Evolutionary conservation across 108 stramenopile genomes (phyloP).

Genomic region (Cylindrotheca fusiformis): DNA sequence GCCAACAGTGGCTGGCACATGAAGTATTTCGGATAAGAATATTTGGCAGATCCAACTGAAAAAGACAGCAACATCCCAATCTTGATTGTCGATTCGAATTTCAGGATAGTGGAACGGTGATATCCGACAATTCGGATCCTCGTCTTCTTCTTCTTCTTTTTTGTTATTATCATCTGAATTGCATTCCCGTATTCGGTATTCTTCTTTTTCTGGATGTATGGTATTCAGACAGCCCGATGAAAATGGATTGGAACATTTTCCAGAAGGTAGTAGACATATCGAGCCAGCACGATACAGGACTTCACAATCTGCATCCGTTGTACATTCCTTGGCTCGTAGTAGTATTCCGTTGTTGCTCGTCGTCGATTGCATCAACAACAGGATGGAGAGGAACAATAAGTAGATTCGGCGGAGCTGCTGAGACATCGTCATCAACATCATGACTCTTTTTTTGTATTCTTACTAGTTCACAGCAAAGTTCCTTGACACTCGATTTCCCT

Average conservation of each 20-base stretch:
- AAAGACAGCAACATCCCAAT: slow-evolving; percentile 38
- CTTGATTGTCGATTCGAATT: slow-evolving; percentile 26
- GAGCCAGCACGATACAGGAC: neutral
- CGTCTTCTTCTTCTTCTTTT: neutral
- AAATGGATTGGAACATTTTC: slow-evolving; percentile 38
- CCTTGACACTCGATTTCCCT: too few species aligned
- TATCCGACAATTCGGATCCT: neutral
- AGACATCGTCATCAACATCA: too few species aligned
- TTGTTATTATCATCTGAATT: slow-evolving; percentile 18
- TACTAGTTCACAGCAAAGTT: too few species aligned
- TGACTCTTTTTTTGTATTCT: too few species aligned
- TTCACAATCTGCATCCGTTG: neutral
- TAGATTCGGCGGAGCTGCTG: neutral
- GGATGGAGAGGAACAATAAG: neutral
- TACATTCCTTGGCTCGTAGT: neutral
- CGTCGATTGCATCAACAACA: neutral
- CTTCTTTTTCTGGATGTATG: neutral
- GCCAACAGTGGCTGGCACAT: slow-evolving; percentile 32
- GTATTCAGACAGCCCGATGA: slow-evolving; percentile 22
- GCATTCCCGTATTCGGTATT: slow-evolving; percentile 12
- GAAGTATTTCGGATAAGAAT: slow-evolving; percentile 29
- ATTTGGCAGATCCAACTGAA: slow-evolving; percentile 39
- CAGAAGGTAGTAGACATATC: neutral
- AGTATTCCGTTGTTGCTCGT: neutral
- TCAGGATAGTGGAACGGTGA: slow-evolving; percentile 28